A percentile compares a stretch with the other conserved stretches of the same genome.
Evolutionary conservation across 2,329 filamentous ascomycete species (phyloP).

Genomic region (Hymenoscyphus fructigenus): DNA sequence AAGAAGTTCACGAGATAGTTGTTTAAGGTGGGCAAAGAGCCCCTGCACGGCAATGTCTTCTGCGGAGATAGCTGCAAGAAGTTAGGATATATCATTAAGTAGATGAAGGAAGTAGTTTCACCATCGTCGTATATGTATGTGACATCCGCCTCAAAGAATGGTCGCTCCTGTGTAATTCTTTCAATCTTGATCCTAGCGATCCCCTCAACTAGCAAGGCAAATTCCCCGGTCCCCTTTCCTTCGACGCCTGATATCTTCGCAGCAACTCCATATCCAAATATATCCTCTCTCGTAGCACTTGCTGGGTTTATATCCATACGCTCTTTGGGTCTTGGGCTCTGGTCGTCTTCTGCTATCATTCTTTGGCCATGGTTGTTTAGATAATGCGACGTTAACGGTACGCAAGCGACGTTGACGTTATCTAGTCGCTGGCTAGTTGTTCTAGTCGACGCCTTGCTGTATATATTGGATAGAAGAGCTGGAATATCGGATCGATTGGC

Average conservation of each 20-base stretch:
- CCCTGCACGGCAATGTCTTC: conserved; percentile 65
- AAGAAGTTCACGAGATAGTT: conserved; percentile 81
- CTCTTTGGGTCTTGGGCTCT: conserved; percentile 36
- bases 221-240: conserved; percentile 71
- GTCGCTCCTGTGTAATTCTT: conserved; percentile 71
- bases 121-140: conserved; percentile 68
- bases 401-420: conserved; percentile 77
- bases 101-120: conserved; percentile 39
- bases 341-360: conserved; percentile 65
- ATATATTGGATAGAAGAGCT: conserved; percentile 80
- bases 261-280: conserved; percentile 81
- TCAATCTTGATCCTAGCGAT: conserved; percentile 74
- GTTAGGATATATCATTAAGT: conserved; percentile 21
- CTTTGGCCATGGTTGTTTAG: conserved; percentile 74
- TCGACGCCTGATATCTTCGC: conserved; percentile 78
- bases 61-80: conserved; percentile 32
- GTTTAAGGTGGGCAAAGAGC: conserved; percentile 77
- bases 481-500: conserved; percentile 81
- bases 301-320: conserved; percentile 52
- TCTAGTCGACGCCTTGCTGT: conserved; percentile 70
- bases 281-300: conserved; percentile 64
- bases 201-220: conserved; percentile 85
- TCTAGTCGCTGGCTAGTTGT: conserved; percentile 63
- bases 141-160: conserved; percentile 84
- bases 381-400: conserved; percentile 76